Conservation (phyloP, 345 rosid genomes). For the Kernera saxatilis region DNA sequence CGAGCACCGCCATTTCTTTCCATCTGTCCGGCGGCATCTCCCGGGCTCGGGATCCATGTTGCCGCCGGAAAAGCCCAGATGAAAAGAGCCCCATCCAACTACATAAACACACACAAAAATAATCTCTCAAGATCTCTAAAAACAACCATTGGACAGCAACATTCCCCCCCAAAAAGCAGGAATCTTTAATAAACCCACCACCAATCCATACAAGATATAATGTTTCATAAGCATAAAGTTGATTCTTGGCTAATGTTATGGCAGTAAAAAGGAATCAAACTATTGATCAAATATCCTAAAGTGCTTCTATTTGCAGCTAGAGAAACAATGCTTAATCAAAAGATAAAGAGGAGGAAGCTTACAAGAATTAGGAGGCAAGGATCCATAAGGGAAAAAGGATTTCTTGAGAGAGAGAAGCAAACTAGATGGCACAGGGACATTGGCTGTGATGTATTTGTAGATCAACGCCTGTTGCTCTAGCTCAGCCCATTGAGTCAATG, state of each 20-base stretch:
- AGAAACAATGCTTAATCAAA: not conserved
- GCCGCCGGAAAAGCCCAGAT: conserved; percentile 70
- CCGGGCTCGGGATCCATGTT: conserved; percentile 93
- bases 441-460: conserved; percentile 73
- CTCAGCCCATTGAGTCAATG: conserved; percentile 85
- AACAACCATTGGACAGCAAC: not conserved
- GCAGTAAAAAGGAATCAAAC: not conserved
- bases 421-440: conserved; percentile 69
- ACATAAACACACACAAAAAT: not conserved
- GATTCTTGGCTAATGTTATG: not conserved
- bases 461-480: conserved; percentile 93
- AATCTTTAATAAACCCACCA: not conserved
- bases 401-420: conserved; percentile 74
- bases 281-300: not conserved
- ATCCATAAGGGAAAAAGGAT: conserved; percentile 54
- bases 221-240: not conserved
- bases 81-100: conserved; percentile 84
- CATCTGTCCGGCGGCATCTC: conserved; percentile 95
- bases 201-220: not conserved
- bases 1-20: conserved; percentile 99
- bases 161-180: not conserved
- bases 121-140: not conserved
- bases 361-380: conserved; percentile 47
- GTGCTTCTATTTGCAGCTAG: not conserved
- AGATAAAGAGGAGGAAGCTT: conserved; percentile 22